Conservation (phyloP, 148 eudicot genomes). For the Pouteria glomerata region DNA sequence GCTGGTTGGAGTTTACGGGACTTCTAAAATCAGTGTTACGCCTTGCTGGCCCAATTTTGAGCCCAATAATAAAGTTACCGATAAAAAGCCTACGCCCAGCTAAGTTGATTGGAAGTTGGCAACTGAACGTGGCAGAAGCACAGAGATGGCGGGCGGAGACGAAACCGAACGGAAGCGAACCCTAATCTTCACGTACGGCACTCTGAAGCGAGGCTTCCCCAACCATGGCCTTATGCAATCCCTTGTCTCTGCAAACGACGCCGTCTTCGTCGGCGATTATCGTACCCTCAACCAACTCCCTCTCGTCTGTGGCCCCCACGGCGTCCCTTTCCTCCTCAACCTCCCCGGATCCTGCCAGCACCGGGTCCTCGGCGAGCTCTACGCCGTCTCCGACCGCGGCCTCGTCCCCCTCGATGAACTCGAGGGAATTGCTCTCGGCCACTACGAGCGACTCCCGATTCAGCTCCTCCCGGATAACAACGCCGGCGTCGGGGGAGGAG, state of each 20-base stretch:
- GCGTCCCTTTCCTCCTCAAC: slow-evolving; percentile 68
- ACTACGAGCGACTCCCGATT: slow-evolving; percentile 62
- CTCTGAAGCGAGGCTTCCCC: slow-evolving; percentile 62
- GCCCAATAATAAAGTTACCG: too few relatives aligned
- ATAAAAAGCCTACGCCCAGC: too few relatives aligned
- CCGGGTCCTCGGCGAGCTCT: slow-evolving; percentile 58
- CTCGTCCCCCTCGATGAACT: slow-evolving; percentile 48
- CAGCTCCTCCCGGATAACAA: slow-evolving; percentile 13
- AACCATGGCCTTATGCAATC: slow-evolving; percentile 51
- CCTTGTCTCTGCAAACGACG: slow-evolving; percentile 43
- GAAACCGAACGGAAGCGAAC: slow-evolving; percentile 2
- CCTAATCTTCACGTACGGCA: slow-evolving; percentile 64
- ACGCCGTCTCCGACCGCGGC: slow-evolving; percentile 45
- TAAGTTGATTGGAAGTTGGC: too few relatives aligned
- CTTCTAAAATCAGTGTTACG: too few relatives aligned
- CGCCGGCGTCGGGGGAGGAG: slow-evolving; percentile 17
- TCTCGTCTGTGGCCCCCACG: slow-evolving; percentile 60
- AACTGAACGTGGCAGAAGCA: too few relatives aligned
- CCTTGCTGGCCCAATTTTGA: too few relatives aligned
- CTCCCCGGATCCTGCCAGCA: slow-evolving; percentile 47
- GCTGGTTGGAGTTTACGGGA: too few relatives aligned
- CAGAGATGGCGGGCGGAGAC: neutral
- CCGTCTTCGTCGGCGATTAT: slow-evolving; percentile 35
- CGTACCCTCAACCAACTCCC: slow-evolving; percentile 41
- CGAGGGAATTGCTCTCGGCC: slow-evolving; percentile 46